Evolutionary conservation across 2,329 filamentous ascomycete species (phyloP).

Genomic region (Colletotrichum sp.): DNA sequence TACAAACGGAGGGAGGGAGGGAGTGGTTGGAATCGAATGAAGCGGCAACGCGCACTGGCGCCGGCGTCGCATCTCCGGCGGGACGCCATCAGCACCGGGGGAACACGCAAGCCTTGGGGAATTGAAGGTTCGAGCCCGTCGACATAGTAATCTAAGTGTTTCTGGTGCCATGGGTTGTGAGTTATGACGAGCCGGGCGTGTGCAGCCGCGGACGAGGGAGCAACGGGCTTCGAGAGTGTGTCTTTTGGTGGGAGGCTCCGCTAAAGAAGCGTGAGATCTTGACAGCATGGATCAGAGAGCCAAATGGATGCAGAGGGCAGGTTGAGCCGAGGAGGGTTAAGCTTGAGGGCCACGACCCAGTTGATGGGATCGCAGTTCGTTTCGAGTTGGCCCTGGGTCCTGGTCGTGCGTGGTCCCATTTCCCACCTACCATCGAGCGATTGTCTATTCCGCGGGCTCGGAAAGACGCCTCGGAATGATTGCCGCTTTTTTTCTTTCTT

Average conservation of each 20-base stretch:
- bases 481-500: background rate
- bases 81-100: background rate
- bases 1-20: background rate
- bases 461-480: background rate
- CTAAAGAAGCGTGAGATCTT: conserved; percentile 18
- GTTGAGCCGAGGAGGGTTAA: background rate
- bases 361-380: background rate
- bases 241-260: background rate
- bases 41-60: background rate
- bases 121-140: background rate
- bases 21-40: background rate
- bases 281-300: background rate
- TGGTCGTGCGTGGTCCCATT: background rate
- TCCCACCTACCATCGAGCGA: background rate
- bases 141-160: background rate
- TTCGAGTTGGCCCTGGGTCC: background rate
- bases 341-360: background rate
- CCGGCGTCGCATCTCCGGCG: background rate
- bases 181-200: background rate
- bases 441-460: background rate
- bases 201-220: background rate
- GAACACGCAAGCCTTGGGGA: background rate
- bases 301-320: background rate
- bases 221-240: background rate
- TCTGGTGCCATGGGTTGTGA: background rate